These are phyloP conservation scores for Achaetomiella virescens DNA, from an alignment of 495 filamentous ascomycete species.

Conservation along the genomic window DNA sequence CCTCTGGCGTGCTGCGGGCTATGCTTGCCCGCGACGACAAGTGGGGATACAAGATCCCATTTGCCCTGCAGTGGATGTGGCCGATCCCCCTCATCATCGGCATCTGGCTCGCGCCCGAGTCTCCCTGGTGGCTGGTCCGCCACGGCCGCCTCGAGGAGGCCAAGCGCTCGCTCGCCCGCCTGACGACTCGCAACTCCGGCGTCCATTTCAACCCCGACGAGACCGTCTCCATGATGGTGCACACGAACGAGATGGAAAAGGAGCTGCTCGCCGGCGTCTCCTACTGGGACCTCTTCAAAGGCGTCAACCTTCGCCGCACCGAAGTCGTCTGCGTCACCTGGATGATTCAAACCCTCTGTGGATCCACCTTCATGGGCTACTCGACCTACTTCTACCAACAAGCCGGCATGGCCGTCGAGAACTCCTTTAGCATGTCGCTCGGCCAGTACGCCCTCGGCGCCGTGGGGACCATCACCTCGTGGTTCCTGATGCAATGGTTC, in stretches of 20 bases:
- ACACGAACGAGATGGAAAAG: conserved; percentile 55
- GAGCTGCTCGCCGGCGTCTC: conserved; percentile 32
- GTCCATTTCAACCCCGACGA: not conserved
- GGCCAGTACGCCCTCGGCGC: conserved; percentile 39
- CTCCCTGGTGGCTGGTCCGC: conserved; percentile 66
- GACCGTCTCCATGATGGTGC: conserved; percentile 51
- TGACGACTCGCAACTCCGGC: not conserved
- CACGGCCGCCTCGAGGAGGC: conserved; percentile 43
- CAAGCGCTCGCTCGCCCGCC: conserved; percentile 50
- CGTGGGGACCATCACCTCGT: conserved; percentile 46
- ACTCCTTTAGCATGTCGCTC: conserved; percentile 40
- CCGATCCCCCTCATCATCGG: conserved; percentile 55
- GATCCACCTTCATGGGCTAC: conserved; percentile 63
- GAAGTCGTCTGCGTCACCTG: conserved; percentile 63
- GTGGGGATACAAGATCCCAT: conserved; percentile 56
- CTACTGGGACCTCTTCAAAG: conserved; percentile 47
- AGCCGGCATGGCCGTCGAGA: conserved; percentile 51
- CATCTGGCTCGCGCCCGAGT: conserved; percentile 62
- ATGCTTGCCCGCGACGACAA: conserved; percentile 46
- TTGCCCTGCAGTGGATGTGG: conserved; percentile 67
- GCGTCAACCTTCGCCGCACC: conserved; percentile 60
- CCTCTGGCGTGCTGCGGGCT: conserved; percentile 50
- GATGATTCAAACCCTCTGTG: conserved; percentile 65
- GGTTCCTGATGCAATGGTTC: conserved; percentile 44
- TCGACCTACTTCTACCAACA: conserved; percentile 64